Conservation (phyloP, 345 rosid species). For the Ceriops tagal region DNA sequence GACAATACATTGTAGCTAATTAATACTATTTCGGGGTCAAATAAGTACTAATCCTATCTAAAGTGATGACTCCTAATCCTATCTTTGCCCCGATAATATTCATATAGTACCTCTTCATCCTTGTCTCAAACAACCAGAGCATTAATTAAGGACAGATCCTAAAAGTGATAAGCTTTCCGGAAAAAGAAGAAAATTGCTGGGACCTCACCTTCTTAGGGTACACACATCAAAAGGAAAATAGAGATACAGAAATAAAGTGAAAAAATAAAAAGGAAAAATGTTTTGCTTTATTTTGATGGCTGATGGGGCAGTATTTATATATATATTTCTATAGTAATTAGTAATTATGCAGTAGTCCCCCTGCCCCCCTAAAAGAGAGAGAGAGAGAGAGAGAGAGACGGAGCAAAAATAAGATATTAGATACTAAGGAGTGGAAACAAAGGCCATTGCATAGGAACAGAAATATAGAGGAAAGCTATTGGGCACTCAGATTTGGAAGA, state of each 20-base stretch:
- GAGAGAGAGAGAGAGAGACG: background rate
- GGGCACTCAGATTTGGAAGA: slow-evolving; percentile 53
- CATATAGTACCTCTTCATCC: background rate
- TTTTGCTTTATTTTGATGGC: background rate
- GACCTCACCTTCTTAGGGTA: background rate
- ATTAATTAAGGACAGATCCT: background rate
- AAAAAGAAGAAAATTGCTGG: background rate
- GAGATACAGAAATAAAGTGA: background rate
- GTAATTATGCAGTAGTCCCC: slow-evolving; percentile 13
- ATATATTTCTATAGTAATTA: background rate
- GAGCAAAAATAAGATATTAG: slow-evolving; percentile 20
- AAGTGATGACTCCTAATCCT: background rate
- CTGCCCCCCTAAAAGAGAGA: background rate
- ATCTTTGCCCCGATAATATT: background rate
- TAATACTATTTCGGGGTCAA: background rate
- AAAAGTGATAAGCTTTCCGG: background rate
- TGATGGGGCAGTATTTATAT: background rate
- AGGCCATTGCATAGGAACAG: slow-evolving; percentile 36
- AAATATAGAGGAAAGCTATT: slow-evolving; percentile 32
- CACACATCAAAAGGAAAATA: background rate
- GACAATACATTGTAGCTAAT: background rate
- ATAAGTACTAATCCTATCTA: background rate
- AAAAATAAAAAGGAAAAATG: slow-evolving; percentile 5
- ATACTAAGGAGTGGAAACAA: slow-evolving; percentile 14
- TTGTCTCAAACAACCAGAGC: slow-evolving; percentile 6